Evolutionary conservation across 2,329 filamentous ascomycete genomes (phyloP).

Genomic region (Neospermospora avenae): DNA sequence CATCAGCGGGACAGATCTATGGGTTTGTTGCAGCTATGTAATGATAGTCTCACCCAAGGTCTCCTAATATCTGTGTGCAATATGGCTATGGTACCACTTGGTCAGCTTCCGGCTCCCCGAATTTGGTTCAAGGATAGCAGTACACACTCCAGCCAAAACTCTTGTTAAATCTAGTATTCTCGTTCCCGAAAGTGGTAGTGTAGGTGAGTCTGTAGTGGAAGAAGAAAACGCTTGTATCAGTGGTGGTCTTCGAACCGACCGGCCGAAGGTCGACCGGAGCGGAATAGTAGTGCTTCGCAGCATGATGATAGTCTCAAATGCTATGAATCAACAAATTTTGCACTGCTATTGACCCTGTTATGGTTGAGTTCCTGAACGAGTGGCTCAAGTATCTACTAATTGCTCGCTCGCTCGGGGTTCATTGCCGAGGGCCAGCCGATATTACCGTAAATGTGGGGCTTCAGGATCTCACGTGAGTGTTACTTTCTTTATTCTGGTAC

Average conservation of each 20-base stretch:
- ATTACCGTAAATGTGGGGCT: no score
- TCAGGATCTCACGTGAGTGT: no score
- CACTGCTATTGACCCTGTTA: no score
- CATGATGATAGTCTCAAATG: slow-evolving; percentile 3
- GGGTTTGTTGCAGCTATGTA: slow-evolving; percentile 23
- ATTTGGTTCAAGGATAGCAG: background rate
- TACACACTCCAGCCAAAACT: slow-evolving; percentile 76
- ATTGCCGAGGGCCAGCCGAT: no score
- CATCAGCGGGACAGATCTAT: slow-evolving; percentile 8
- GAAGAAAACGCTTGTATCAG: slow-evolving; percentile 1
- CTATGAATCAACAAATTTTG: no score
- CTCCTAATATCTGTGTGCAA: slow-evolving; percentile 90
- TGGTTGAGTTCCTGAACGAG: no score
- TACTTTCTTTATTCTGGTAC: no score
- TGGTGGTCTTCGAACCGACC: background rate
- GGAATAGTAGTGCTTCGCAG: slow-evolving; percentile 6
- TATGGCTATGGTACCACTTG: slow-evolving; percentile 66
- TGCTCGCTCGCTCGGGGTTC: no score
- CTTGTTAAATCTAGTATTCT: slow-evolving; percentile 92
- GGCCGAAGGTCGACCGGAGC: background rate
- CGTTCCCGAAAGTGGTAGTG: slow-evolving; percentile 72
- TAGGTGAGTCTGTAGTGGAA: slow-evolving; percentile 1
- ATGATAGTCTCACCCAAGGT: slow-evolving; percentile 70
- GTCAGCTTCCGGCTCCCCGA: background rate
- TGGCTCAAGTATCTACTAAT: no score